These are phyloP conservation scores for Penicillium frequentans DNA, from an alignment of 2,329 filamentous ascomycete species.

Conservation along the genomic window DNA sequence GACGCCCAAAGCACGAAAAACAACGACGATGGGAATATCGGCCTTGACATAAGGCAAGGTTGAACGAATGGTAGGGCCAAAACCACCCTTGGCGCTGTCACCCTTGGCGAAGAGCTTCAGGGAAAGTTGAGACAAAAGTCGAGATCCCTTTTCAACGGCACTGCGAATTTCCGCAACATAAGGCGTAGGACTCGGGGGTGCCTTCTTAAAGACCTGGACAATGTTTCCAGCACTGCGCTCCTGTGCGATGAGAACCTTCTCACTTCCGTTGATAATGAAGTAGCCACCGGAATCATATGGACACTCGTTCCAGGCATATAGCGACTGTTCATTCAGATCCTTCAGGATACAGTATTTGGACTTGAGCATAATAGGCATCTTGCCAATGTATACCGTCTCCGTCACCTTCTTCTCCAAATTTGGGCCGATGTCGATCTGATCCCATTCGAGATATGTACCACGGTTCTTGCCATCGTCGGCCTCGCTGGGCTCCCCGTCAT, in stretches of 20 bases:
- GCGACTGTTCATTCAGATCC: conserved; percentile 76
- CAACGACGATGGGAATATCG: conserved; percentile 90
- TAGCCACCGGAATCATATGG: conserved; percentile 98
- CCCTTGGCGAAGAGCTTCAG: conserved; percentile 89
- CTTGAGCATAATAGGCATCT: conserved; percentile 97
- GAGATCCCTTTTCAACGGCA: conserved; percentile 91
- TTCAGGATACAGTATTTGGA: conserved; percentile 91
- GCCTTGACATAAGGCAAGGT: conserved; percentile 91
- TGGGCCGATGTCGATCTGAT: conserved; percentile 40
- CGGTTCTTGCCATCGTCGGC: conserved; percentile 49
- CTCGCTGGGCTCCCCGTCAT: conserved; percentile 55
- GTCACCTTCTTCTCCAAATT: conserved; percentile 58
- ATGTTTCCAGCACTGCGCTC: conserved; percentile 98
- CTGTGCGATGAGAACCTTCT: conserved; percentile 97
- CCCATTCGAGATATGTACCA: conserved; percentile 49
- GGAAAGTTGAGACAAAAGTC: conserved; percentile 88
- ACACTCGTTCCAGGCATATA: conserved; percentile 93
- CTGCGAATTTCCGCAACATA: conserved; percentile 96
- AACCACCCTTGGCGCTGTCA: conserved; percentile 72
- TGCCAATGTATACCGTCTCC: conserved; percentile 85
- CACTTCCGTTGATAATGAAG: conserved; percentile 98
- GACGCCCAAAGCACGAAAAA: conserved; percentile 92
- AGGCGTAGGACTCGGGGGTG: conserved; percentile 83
- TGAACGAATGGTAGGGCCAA: conserved; percentile 85
- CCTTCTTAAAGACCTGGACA: conserved; percentile 98